Evolutionary conservation across 805 yeast genomes (phyloP), one percentile per base, ranked within the genome.

Genomic region (Lipomyces yamanashiensis): DNA sequence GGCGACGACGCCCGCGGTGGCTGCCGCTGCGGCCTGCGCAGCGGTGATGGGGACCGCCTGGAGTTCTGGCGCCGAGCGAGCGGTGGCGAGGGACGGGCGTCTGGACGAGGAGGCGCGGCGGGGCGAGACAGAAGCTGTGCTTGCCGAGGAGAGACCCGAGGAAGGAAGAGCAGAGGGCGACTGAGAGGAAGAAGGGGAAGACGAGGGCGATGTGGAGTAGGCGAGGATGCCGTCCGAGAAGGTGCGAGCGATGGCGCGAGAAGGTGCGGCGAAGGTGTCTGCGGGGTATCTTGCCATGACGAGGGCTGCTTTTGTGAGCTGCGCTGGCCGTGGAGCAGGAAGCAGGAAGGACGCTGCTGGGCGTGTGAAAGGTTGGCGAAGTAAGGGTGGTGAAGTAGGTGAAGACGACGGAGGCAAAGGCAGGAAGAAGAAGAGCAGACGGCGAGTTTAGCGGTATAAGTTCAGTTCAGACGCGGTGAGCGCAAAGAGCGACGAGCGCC

Each of bases 11-110:
- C 57, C 57, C 19, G 54, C 60, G 21, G 64, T 50, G 19, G 59
- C 64, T 2, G 64, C 60, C 2, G 66, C 62, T 17, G 65, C 59
- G 17, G 55, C 65, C 40, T 49, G 55, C 19, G 61, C 59, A 12
- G 61, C 55, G 37, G 57, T 12, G 15, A 57, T 43, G 21, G 52
- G 37, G 23, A 34, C 55, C 5, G 33, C 34, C 45, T 45, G 39
- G 28, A 21, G n/a, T 6, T 28, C 37, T 5, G 44, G 36, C 33
- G 44, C 44, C 2, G 45, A 28, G 55, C 44, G 45, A 28, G 45
- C 44, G 45, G 44, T 17, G 19, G 55, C 55, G 45, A 52, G 44
- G 4, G 55, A 36, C 21, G 55, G 55, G 9, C 55, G 44, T 36
- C 55, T 33, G 34, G 44, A 21, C 17, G 55, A 15, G 45, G 55